A percentile compares a stretch with the other conserved stretches of the same genome.
Conservation (phyloP, 345 rosid genomes). For the Corymbia maculata region DNA sequence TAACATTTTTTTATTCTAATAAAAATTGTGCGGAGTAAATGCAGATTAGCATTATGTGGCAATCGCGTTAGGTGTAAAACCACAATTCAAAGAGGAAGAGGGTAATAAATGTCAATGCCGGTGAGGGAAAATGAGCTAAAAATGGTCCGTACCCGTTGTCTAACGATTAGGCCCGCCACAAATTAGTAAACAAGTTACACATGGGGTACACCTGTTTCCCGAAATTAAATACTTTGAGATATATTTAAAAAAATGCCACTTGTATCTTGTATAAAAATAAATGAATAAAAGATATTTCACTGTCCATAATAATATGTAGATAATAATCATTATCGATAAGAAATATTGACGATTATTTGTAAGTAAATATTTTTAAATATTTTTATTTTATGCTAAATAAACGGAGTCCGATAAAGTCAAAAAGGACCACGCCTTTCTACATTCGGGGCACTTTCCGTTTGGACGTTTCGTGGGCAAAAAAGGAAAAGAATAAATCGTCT, state of each 20-base stretch:
- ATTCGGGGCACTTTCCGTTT: not conserved
- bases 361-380: no score
- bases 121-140: not conserved
- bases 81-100: not conserved
- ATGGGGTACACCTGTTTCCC: rapidly evolving
- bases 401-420: not conserved
- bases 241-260: no score
- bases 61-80: not conserved
- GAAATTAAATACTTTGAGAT: no score
- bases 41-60: not conserved
- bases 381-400: no score
- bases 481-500: not conserved
- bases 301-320: no score
- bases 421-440: not conserved
- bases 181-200: not conserved
- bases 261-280: no score
- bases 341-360: no score
- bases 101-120: not conserved
- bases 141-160: not conserved
- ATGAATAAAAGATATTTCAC: no score
- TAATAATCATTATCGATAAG: no score
- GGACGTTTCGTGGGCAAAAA: not conserved
- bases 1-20: not conserved
- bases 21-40: not conserved
- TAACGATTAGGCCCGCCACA: not conserved